Percentiles rank a stretch among this genome's conserved stretches.
Evolutionary conservation across 108 stramenopile species (phyloP).

Genomic region (Stephanodiscus triporus): DNA sequence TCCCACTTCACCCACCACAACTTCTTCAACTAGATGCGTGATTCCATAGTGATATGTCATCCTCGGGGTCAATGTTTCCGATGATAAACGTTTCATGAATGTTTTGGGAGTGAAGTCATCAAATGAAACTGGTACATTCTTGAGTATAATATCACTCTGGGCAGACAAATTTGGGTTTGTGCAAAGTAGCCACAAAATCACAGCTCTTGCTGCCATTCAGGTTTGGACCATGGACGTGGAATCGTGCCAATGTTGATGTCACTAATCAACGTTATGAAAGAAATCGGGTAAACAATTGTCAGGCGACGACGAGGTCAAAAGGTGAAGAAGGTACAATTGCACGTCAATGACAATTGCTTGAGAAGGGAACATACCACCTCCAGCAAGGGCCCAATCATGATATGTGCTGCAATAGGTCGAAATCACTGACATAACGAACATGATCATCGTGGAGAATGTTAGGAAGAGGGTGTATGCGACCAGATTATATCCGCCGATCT

Average conservation of each 20-base stretch:
- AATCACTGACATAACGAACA: constrained; percentile 43
- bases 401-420: constrained; percentile 34
- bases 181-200: constrained; percentile 27
- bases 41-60: constrained; percentile 46
- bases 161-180: constrained; percentile 28
- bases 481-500: constrained; percentile 36
- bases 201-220: constrained; percentile 24
- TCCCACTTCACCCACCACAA: constrained; percentile 34
- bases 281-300: too few species aligned
- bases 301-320: too few species aligned
- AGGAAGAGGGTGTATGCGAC: constrained; percentile 36
- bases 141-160: too few species aligned
- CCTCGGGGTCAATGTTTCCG: constrained; percentile 25
- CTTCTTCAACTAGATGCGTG: constrained; percentile 34
- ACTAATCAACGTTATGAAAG: constrained; percentile 3
- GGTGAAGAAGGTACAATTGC: too few species aligned
- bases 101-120: constrained; percentile 16
- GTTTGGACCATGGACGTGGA: constrained; percentile 48
- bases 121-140: constrained; percentile 34
- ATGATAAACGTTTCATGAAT: constrained; percentile 15
- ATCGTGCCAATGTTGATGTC: constrained; percentile 50
- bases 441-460: constrained; percentile 29
- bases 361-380: constrained; percentile 14
- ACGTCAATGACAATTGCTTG: too few species aligned
- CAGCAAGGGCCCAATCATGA: constrained; percentile 52